Evolutionary conservation across 345 rosid genomes (phyloP), one percentile per base, ranked within the genome.

Genomic region (Salix koriyanagi): DNA sequence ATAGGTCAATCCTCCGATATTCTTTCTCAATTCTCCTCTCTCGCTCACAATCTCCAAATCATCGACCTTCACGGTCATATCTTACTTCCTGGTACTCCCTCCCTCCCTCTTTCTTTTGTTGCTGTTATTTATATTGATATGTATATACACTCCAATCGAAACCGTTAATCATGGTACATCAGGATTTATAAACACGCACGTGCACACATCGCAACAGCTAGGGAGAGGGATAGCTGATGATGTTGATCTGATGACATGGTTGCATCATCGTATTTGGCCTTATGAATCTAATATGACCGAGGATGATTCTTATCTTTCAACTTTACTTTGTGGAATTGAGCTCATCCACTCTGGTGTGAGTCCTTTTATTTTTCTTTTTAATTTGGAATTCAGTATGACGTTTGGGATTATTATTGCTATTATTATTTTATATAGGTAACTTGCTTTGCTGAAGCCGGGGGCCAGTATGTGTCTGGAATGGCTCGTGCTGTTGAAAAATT

Each of bases 381-480:
- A 32, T 28, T 15, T 9, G 50, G 42, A 19, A 13, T 52, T 28
- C 11, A 3, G 28, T 41, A 14, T 64, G 36, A 50, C 74, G 19
- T 12, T 25, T 70, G 50, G 36, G 28, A n/a, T 34, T 42, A 1
- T 21, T 54, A 19, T 19, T 52, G 6, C 21, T 52, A 16, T 1
- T 2, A 72, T 66, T 62, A 36, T 7, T 74, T 71, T 67, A 21
- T 71, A 44, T 52, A 91, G 96, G 90, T 89, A 28, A 88, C 96
- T 6, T 91, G 96, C 85, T 88, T 89, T 77, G 93, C 96, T 36
- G 93, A 91, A 82, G 96, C 93, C 0, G 96, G 96, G 76, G 96
- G 93, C 52, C 95, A 88, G 78, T 89, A 89, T 42, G 89, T 89
- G 30, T 70, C 84, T 15, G 91, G 83, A 73, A 89, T 91, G 91